Evolutionary conservation across 768 basidiomycete species (phyloP).

Genomic region (Tricholoma matsutake): DNA sequence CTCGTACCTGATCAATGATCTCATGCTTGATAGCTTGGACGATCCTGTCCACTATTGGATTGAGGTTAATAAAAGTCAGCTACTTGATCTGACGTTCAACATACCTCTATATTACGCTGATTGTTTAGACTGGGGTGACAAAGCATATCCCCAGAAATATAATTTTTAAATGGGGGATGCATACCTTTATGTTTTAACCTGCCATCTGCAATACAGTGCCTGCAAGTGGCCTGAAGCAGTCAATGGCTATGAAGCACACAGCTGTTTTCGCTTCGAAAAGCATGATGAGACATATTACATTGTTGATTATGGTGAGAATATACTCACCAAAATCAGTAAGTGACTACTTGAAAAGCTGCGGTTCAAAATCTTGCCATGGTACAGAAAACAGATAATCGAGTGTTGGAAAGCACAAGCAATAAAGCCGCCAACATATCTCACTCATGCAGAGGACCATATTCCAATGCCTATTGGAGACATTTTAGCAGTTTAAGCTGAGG

Average conservation of each 20-base stretch:
- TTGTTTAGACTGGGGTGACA: background rate
- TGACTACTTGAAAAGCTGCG: background rate
- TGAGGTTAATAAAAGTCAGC: background rate
- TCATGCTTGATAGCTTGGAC: background rate
- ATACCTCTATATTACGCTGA: conserved; percentile 2
- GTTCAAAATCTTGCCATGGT: conserved; percentile 1
- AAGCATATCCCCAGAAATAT: too few species aligned
- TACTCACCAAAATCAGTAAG: background rate
- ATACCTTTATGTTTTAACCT: too few species aligned
- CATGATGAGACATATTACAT: too few species aligned
- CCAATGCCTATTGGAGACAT: background rate
- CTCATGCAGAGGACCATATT: background rate
- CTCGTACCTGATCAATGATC: background rate
- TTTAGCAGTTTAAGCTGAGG: background rate
- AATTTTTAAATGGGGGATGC: too few species aligned
- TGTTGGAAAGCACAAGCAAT: background rate
- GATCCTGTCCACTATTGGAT: background rate
- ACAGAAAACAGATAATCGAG: background rate
- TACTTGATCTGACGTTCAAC: conserved; percentile 3
- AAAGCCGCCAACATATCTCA: background rate
- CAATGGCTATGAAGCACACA: too few species aligned
- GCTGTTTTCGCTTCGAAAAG: too few species aligned
- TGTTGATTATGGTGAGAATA: too few species aligned
- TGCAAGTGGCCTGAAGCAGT: too few species aligned
- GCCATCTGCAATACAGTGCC: too few species aligned